These are phyloP conservation scores for Rhodotorula glutinis DNA, from an alignment of 1,284 basidiomycete genomes.

Conservation along the genomic window DNA sequence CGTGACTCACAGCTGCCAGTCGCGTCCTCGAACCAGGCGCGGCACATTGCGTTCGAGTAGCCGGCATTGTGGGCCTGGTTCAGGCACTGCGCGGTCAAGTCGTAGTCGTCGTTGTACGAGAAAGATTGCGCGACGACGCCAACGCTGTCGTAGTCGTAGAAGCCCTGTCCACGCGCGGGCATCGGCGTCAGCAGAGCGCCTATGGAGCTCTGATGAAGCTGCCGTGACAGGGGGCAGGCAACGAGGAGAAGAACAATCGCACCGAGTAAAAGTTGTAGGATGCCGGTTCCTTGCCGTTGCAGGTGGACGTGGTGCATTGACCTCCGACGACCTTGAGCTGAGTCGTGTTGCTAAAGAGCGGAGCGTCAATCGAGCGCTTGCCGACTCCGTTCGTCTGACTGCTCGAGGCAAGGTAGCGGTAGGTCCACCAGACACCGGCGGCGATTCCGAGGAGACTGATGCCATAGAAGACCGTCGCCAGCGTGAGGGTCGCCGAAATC, in stretches of 20 bases:
- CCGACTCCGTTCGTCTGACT: not conserved
- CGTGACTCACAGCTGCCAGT: not conserved
- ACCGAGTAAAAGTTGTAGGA: not conserved
- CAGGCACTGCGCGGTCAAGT: not conserved
- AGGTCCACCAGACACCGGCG: not conserved
- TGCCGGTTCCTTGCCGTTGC: not conserved
- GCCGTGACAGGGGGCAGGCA: not conserved
- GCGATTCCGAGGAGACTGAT: not conserved
- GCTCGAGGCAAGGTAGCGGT: not conserved
- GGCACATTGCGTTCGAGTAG: not conserved
- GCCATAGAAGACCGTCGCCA: not conserved
- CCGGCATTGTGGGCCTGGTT: not conserved
- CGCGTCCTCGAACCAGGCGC: not conserved
- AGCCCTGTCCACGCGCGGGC: not conserved
- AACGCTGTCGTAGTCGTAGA: not conserved
- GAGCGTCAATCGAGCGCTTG: not conserved
- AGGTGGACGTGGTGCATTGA: not conserved
- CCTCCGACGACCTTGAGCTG: not conserved
- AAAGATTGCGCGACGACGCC: not conserved
- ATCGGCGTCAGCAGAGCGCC: no score
- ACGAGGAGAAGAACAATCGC: not conserved
- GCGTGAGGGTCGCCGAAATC: not conserved
- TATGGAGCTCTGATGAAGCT: no score
- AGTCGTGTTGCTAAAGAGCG: not conserved
- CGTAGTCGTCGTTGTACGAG: constrained; percentile 2